phyloP scores from a whole-genome alignment of 805 yeast species.

The Maudiozyma barnettii region DNA sequence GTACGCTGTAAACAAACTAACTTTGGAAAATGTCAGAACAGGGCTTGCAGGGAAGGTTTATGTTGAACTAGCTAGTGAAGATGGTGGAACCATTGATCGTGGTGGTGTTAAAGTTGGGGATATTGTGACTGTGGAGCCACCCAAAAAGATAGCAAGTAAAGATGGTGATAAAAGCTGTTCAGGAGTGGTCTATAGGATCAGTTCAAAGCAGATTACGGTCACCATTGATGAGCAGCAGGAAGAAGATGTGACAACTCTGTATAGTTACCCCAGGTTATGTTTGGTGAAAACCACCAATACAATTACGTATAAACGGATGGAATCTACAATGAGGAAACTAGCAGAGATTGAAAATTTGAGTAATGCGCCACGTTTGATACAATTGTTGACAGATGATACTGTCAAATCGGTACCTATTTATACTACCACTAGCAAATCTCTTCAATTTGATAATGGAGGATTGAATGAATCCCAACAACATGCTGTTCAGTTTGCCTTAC shows the following conservation, averaged over 20 bases:
- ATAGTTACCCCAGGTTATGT: constrained; percentile 15
- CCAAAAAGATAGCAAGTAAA: constrained; percentile 18
- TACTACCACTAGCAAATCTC: neutral
- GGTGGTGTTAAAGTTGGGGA: constrained; percentile 68
- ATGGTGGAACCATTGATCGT: constrained; percentile 25
- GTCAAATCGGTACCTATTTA: constrained; percentile 8
- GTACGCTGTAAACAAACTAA: constrained; percentile 61
- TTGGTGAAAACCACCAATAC: constrained; percentile 49
- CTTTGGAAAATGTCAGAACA: constrained; percentile 51
- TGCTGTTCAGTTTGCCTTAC: constrained; percentile 61
- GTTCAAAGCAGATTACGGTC: constrained; percentile 40
- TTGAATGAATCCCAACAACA: constrained; percentile 57
- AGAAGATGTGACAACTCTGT: constrained; percentile 40
- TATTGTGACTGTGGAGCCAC: constrained; percentile 49
- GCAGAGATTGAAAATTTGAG: constrained; percentile 36
- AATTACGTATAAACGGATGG: constrained; percentile 70
- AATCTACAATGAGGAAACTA: constrained; percentile 60
- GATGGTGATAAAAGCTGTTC: constrained; percentile 31
- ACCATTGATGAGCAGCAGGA: constrained; percentile 53
- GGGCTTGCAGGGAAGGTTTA: constrained; percentile 61
- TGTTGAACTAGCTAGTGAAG: constrained; percentile 54
- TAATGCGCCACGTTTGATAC: constrained; percentile 33
- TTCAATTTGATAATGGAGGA: constrained; percentile 13
- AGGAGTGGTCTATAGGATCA: constrained; percentile 57
- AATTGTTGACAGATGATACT: constrained; percentile 36